Base-by-base conservation (phyloP, 2,329 filamentous ascomycete species). In the Penicillium thymicola region DNA sequence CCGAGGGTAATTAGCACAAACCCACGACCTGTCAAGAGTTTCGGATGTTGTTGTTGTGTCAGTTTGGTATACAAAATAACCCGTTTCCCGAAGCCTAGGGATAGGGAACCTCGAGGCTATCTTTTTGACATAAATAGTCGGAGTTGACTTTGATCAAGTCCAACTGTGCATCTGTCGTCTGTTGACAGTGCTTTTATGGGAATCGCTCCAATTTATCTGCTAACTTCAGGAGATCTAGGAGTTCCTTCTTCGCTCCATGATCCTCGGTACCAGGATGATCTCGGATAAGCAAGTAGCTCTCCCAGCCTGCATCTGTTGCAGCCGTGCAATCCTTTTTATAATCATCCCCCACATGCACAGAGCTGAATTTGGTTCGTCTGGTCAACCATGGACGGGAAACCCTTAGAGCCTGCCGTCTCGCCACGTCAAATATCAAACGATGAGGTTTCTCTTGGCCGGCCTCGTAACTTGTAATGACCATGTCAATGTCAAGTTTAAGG, bases 391-490 rank as follows among this genome's bases (percentile, higher is more conserved):
- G 28, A 9, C 28, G 37, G 10, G 59, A 36, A 36, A 67, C 40
- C 28, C 60, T 52, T 13, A 47, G 56, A 16, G 73, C 74, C 42
- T 73, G 68, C 9, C 68, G 62, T 51, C 62, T 61, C 3, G 76
- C 75, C 40, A 73, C 64, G 34, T 76, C 67, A 58, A 76, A 79
- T 30, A 79, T 76, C 30, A 66, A 49, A 5, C 60, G 65, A 58
- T 70, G 61, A 3, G 77, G 77, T 52, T 79, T 79, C 62, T 77
- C 76, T n/a, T 70, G 65, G 7, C 72, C 76, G 3, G 75, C 76
- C 50, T 78, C 75, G 59, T 78, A 79, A 61, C 77, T 79, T 10
- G 76, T 79, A 27, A 78, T 70, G 0, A 79, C 64, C 46, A 79
- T 68, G 53, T 79, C 74, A 38, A 79, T 54, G 65, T 79, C 76